Conservation (phyloP, 2,329 filamentous ascomycete species). For the Emergomyces orientalis region DNA sequence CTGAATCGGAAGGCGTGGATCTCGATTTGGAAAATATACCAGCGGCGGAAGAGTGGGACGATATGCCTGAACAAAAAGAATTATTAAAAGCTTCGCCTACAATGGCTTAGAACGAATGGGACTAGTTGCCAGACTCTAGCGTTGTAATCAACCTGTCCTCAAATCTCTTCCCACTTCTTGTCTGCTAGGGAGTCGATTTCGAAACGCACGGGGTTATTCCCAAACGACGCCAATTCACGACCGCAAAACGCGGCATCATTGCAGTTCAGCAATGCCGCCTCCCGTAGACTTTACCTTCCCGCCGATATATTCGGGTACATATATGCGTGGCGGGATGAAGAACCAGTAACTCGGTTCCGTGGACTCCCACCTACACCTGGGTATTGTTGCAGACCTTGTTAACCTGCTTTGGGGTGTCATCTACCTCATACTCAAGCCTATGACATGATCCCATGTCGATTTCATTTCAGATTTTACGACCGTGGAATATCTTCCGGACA, state of each 20-base stretch:
- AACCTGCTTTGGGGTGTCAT: not conserved
- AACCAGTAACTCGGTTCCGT: not conserved
- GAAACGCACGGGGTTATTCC: not conserved
- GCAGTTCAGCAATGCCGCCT: not conserved
- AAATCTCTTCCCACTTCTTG: not conserved
- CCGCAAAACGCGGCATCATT: not conserved
- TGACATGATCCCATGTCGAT: not conserved
- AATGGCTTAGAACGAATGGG: not conserved
- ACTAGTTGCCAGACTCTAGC: not conserved
- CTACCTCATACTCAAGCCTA: not conserved
- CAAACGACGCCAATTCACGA: not conserved
- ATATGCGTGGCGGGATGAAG: not conserved
- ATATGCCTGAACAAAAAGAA: not conserved
- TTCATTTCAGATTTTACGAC: not conserved
- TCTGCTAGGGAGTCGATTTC: not conserved
- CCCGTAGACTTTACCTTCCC: not conserved
- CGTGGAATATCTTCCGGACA: not conserved
- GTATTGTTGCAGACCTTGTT: not conserved
- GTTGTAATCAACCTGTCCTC: not conserved
- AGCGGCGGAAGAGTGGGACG: not conserved
- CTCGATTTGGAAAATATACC: slow-evolving; percentile 1
- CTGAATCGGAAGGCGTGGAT: slow-evolving; percentile 5
- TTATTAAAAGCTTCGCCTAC: not conserved
- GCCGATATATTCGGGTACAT: not conserved
- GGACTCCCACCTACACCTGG: not conserved